Conservation (phyloP, 2,329 filamentous ascomycete genomes). For the Didymella exigua region DNA sequence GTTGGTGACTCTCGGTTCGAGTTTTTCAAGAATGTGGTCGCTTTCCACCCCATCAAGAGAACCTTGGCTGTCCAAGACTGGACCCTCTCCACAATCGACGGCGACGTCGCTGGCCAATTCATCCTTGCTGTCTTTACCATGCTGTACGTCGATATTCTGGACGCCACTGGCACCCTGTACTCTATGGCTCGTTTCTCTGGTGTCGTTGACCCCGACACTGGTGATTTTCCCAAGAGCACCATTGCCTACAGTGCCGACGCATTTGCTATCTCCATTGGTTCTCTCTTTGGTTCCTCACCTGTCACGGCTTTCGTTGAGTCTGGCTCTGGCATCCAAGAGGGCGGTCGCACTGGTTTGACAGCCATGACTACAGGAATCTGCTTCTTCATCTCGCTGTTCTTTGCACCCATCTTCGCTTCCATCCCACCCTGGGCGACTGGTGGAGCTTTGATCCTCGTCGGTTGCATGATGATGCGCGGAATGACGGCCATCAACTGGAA, state of each 20-base stretch:
- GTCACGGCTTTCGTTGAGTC: constrained; percentile 88
- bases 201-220: constrained; percentile 78
- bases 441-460: constrained; percentile 83
- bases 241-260: constrained; percentile 85
- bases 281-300: constrained; percentile 76
- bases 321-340: constrained; percentile 85
- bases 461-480: constrained; percentile 80
- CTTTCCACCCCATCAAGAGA: constrained; percentile 76
- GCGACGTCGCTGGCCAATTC: constrained; percentile 73
- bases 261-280: constrained; percentile 77
- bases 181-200: constrained; percentile 86
- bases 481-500: constrained; percentile 86
- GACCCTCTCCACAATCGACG: constrained; percentile 58
- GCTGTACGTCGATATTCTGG: constrained; percentile 87
- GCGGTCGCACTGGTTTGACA: constrained; percentile 81
- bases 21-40: constrained; percentile 87
- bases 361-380: constrained; percentile 78
- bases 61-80: constrained; percentile 76
- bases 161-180: constrained; percentile 81
- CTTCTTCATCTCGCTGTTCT: constrained; percentile 82
- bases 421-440: constrained; percentile 90
- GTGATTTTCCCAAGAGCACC: constrained; percentile 87
- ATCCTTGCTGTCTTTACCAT: constrained; percentile 85
- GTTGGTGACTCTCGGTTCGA: constrained; percentile 74
- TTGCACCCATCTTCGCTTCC: constrained; percentile 86